phyloP scores from a whole-genome alignment of 208 protist genomes.

The Acanthamoeba lenticulata region DNA sequence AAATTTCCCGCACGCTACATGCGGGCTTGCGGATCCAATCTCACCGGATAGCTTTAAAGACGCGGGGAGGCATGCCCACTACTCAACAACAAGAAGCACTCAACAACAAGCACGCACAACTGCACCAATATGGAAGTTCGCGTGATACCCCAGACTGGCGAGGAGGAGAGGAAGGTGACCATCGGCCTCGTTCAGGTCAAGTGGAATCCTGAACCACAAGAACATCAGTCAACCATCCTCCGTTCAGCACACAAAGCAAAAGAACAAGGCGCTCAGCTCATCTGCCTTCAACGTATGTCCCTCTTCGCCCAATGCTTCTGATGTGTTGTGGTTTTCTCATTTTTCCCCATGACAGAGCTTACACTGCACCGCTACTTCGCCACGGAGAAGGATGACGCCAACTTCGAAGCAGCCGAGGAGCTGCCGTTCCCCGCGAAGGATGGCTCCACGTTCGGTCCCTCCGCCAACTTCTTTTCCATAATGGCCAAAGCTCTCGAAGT shows the following conservation, averaged over 20 bases:
- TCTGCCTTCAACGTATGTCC: neutral
- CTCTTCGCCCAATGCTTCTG: no score
- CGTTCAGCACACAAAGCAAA: neutral
- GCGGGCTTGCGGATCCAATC: no score
- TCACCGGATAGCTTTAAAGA: no score
- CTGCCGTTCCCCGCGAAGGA: no score
- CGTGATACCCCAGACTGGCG: no score
- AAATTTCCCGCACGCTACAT: no score
- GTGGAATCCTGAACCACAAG: neutral
- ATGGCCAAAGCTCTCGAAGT: neutral
- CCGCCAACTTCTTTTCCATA: neutral
- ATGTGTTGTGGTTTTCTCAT: neutral
- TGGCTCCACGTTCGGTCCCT: neutral
- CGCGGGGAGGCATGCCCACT: no score
- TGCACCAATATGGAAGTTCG: no score
- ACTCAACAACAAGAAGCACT: no score
- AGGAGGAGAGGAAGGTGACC: neutral
- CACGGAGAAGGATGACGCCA: neutral
- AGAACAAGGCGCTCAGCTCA: neutral
- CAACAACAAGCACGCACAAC: no score
- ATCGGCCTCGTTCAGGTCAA: neutral
- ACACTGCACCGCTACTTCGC: slow-evolving; percentile 52
- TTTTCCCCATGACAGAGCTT: neutral
- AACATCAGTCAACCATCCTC: neutral
- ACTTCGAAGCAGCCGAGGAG: neutral